These are phyloP conservation scores for Mycena latifolia DNA, from an alignment of 768 basidiomycete genomes.

Conservation along the genomic window DNA sequence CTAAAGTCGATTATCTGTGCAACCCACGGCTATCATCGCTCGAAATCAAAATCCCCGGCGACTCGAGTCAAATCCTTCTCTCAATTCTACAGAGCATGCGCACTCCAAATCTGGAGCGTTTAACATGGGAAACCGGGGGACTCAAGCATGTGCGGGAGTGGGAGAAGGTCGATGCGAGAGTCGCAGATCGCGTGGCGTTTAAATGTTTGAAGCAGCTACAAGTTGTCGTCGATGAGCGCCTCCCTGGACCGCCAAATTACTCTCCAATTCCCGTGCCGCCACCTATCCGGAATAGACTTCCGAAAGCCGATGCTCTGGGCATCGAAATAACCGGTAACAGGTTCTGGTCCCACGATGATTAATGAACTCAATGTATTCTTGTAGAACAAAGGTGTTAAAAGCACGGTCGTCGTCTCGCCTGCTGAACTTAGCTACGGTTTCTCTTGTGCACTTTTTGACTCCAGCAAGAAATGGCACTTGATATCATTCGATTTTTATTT, in stretches of 20 bases:
- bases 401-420: no score
- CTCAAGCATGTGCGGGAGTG: background rate
- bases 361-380: no score
- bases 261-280: no score
- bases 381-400: no score
- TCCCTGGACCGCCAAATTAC: no score
- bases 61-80: background rate
- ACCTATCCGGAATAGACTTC: background rate
- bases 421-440: no score
- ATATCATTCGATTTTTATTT: no score
- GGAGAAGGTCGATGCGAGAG: background rate
- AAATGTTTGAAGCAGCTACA: background rate
- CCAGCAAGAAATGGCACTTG: no score
- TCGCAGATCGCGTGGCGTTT: background rate
- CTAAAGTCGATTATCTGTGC: background rate
- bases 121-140: background rate
- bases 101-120: background rate
- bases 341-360: no score
- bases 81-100: background rate
- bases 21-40: conserved; percentile 1
- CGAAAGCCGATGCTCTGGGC: conserved; percentile 5
- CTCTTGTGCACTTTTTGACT: no score
- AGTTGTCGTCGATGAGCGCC: background rate
- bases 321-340: background rate
- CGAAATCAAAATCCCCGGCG: background rate